A percentile compares a stretch with the other conserved stretches of the same genome.
These are phyloP conservation scores for Elsinoe australis DNA, from an alignment of 2,329 filamentous ascomycete genomes.

Conservation along the genomic window DNA sequence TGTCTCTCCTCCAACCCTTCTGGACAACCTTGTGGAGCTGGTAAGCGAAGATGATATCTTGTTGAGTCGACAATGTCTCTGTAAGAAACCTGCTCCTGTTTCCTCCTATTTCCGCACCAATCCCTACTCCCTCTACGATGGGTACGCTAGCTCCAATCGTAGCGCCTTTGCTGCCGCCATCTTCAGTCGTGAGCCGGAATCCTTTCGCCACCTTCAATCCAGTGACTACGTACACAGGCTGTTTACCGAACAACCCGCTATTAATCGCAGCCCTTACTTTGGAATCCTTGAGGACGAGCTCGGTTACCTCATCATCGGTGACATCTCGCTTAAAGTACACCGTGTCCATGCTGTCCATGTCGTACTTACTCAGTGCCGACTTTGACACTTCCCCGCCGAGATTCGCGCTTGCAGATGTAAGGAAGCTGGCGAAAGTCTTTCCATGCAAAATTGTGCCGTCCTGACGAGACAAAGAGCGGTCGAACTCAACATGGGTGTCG, in stretches of 20 bases:
- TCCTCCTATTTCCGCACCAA: neutral
- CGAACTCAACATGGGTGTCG: neutral
- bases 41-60: constrained; percentile 7
- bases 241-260: neutral
- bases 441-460: neutral
- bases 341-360: neutral
- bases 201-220: neutral
- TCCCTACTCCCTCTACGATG: neutral
- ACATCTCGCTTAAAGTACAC: neutral
- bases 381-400: neutral
- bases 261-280: neutral
- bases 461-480: neutral
- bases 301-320: neutral
- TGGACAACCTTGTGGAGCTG: constrained; percentile 3
- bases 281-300: neutral
- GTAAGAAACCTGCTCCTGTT: neutral
- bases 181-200: neutral
- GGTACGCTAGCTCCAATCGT: neutral
- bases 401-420: neutral
- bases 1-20: neutral
- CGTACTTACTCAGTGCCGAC: neutral
- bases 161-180: neutral
- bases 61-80: neutral
- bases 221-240: constrained; percentile 2
- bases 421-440: neutral